phyloP scores from a whole-genome alignment of 495 filamentous ascomycete genomes.

The Tuber indicum region DNA sequence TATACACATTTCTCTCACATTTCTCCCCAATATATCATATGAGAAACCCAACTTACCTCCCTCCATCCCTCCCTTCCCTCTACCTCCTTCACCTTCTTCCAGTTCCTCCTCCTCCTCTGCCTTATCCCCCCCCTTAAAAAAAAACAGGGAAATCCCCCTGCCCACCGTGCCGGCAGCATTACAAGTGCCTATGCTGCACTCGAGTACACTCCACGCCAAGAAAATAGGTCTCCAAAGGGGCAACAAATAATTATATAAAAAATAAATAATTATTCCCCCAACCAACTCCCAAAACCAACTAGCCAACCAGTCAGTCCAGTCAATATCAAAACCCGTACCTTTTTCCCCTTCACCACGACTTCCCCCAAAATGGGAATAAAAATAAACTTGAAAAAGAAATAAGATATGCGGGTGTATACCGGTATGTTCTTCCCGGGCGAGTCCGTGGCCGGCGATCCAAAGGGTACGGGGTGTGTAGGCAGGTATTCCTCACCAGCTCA shows the following conservation, averaged over 20 bases:
- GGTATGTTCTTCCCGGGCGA: background rate
- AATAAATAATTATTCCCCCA: background rate
- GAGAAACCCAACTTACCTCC: background rate
- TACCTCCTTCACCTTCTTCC: background rate
- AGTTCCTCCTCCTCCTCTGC: background rate
- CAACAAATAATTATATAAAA: background rate
- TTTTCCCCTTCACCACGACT: background rate
- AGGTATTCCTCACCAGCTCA: background rate
- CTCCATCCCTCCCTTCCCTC: background rate
- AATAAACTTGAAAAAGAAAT: background rate
- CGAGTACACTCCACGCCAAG: background rate
- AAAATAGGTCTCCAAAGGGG: background rate
- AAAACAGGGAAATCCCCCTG: background rate
- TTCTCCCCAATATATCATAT: conserved; percentile 1
- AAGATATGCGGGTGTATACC: background rate
- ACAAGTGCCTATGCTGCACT: background rate
- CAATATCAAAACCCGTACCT: conserved; percentile 4
- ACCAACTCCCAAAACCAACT: background rate
- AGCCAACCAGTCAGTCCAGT: background rate
- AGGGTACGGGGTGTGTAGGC: background rate
- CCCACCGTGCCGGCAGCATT: background rate
- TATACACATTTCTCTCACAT: conserved; percentile 4
- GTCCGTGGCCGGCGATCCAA: background rate
- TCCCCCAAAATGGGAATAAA: background rate
- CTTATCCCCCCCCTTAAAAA: background rate